Evolutionary conservation across 1,284 basidiomycete species (phyloP).

Genomic region (Trichosporon sp.): DNA sequence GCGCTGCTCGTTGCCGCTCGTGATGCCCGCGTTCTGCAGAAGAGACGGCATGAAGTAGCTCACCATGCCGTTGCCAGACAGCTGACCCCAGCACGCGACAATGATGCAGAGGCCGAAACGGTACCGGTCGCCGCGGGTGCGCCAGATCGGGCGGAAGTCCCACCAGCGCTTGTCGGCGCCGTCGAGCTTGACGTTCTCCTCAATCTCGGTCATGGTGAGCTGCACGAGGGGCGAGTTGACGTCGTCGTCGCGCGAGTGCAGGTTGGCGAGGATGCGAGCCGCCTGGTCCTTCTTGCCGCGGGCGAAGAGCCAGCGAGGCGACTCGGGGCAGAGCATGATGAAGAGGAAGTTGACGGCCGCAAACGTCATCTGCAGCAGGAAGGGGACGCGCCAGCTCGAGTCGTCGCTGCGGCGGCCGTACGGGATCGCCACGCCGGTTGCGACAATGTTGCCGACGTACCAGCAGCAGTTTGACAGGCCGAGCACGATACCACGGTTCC

Average conservation of each 20-base stretch:
- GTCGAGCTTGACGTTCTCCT: constrained; percentile 58
- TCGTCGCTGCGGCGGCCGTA: constrained; percentile 58
- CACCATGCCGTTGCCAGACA: constrained; percentile 45
- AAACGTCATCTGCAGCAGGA: constrained; percentile 61
- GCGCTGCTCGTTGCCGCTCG: constrained; percentile 35
- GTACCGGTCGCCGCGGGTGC: constrained; percentile 59
- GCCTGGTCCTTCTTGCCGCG: constrained; percentile 34
- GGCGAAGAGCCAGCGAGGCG: constrained; percentile 60
- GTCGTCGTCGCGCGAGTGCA: constrained; percentile 61
- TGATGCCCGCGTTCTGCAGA: constrained; percentile 40
- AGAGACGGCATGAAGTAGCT: constrained; percentile 55
- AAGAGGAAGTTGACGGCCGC: constrained; percentile 60
- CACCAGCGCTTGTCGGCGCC: constrained; percentile 58
- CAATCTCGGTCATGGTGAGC: constrained; percentile 63
- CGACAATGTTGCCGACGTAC: constrained; percentile 63
- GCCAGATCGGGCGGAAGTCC: constrained; percentile 64
- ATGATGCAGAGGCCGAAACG: constrained; percentile 62
- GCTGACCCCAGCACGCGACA: constrained; percentile 41
- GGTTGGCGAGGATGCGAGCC: constrained; percentile 34
- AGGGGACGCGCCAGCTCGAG: constrained; percentile 62
- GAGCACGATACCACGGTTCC: constrained; percentile 62
- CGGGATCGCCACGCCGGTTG: constrained; percentile 62
- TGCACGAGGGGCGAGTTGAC: constrained; percentile 61
- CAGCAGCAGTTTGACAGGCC: constrained; percentile 60
- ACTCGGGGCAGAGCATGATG: constrained; percentile 52